phyloP scores from a whole-genome alignment of 306 rosid genomes.

The Dryas octopetala region DNA sequence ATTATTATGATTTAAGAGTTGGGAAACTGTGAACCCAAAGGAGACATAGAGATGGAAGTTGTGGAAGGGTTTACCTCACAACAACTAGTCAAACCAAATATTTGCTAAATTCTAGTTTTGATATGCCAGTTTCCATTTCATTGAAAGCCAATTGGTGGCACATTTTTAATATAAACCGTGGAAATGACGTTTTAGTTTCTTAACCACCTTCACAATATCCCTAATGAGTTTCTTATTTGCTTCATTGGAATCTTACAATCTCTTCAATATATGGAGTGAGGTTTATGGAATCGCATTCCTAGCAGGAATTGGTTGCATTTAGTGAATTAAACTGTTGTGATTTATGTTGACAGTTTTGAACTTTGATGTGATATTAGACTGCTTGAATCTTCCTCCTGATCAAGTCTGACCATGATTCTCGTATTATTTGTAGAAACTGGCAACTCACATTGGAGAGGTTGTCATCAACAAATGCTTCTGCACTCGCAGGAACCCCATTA shows the following conservation, averaged over 20 bases:
- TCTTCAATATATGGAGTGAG: background rate
- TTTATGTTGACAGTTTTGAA: background rate
- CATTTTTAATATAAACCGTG: background rate
- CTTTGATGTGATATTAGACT: background rate
- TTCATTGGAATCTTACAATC: background rate
- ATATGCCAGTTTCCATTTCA: background rate
- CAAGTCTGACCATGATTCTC: constrained; percentile 1
- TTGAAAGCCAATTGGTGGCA: background rate
- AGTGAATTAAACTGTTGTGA: background rate
- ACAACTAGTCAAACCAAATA: background rate
- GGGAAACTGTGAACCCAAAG: background rate
- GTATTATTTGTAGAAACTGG: constrained; percentile 63
- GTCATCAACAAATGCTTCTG: constrained; percentile 99
- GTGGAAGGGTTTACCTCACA: background rate
- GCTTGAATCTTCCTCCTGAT: background rate
- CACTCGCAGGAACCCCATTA: constrained; percentile 92
- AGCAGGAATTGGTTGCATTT: background rate
- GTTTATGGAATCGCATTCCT: background rate
- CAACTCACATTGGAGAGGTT: constrained; percentile 94
- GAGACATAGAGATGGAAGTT: constrained; percentile 3
- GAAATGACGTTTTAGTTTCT: constrained; percentile 4
- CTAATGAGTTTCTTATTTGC: background rate
- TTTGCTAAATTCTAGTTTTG: constrained; percentile 2
- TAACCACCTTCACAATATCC: background rate
- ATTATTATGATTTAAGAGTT: background rate